Evolutionary conservation across 805 yeast genomes (phyloP), one percentile per base, ranked within the genome.

Genomic region (Hanseniaspora jakobsenii): DNA sequence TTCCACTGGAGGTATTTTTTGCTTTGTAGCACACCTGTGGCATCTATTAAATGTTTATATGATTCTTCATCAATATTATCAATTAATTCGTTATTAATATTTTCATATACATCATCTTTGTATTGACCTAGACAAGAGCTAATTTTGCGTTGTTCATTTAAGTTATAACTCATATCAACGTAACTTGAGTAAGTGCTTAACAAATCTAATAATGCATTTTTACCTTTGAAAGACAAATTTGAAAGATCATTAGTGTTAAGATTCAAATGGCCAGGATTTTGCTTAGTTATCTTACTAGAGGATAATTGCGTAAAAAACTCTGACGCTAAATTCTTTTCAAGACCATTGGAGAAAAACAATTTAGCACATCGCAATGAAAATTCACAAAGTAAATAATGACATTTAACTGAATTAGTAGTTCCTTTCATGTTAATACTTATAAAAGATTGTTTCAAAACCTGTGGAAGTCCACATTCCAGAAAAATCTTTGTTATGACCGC

Each of bases 1-100:
- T 86, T 78, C 99, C 99, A 91, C 40, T 75, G 76, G 1, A 76
- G 66, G 55, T 70, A 86, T 44, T 78, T 83, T 55, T 89, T 91
- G 0, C 93, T 77, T 4, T 79, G 70, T 31, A 85, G 60, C 1
- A 91, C 86, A 50, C 70, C 77, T 0, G 94, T 76, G 38, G 78
- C 78, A 23, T 65, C 63, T 6, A 91, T 67, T 62, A 82, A 65
- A 44, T 71, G 68, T 51, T 79, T 77, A 54, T 87, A 73, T 44
- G 43, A 21, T 21, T 10, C 23, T 6, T 35, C 36, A 29, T 42
- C 46, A 4, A 42, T 17, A 77, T 78, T 0, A 65, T 28, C 29
- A 5, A 29, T 29, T n/a, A 42, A 12, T 3, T 29, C 26, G 12
- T 10, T 8, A 6, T 42, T 39, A 8, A 42, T 29, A 17, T 29